Evolutionary conservation across 129 eudicot genomes (phyloP).

Genomic region (Silybum marianum): DNA sequence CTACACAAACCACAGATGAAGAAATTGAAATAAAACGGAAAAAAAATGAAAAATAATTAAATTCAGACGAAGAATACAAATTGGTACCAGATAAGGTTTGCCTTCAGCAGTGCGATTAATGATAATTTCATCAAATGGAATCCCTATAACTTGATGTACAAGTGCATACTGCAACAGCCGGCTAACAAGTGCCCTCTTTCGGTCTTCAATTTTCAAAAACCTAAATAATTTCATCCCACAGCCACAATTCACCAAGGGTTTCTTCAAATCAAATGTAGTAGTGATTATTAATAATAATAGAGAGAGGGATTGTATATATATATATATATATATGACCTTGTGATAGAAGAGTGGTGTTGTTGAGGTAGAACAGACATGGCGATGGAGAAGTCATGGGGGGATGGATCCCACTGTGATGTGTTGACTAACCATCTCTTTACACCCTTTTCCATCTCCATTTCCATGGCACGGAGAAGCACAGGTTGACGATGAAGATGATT

Average conservation of each 20-base stretch:
- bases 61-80: neutral
- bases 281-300: neutral
- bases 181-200: slow-evolving; percentile 88
- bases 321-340: slow-evolving; percentile 69
- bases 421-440: slow-evolving; percentile 76
- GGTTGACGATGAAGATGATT: neutral
- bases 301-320: too few relatives aligned
- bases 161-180: slow-evolving; percentile 85
- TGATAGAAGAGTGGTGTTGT: slow-evolving; percentile 56
- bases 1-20: neutral
- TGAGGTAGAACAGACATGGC: slow-evolving; percentile 69
- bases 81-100: slow-evolving; percentile 73
- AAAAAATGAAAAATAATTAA: neutral
- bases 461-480: neutral
- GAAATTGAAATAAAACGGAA: neutral
- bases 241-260: neutral
- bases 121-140: slow-evolving; percentile 57
- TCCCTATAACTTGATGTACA: slow-evolving; percentile 58
- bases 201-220: slow-evolving; percentile 75
- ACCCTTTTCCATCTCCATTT: slow-evolving; percentile 51
- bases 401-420: slow-evolving; percentile 67
- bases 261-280: neutral
- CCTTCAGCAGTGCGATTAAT: slow-evolving; percentile 69
- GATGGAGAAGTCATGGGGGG: slow-evolving; percentile 47
- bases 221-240: slow-evolving; percentile 32